These are phyloP conservation scores for Boechera divaricarpa DNA, from an alignment of 345 rosid genomes.

Conservation along the genomic window DNA sequence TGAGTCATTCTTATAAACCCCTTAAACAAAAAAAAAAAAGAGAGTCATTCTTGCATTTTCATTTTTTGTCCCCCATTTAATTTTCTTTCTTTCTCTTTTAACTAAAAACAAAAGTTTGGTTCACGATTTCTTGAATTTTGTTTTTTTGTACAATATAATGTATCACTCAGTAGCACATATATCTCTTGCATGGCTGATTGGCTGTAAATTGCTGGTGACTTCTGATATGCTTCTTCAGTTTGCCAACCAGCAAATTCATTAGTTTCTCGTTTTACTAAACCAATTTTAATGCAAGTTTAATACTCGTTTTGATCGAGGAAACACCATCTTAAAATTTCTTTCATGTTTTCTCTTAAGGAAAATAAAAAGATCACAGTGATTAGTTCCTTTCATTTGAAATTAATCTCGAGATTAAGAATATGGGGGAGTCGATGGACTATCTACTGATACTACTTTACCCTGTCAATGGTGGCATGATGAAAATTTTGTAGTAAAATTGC, in stretches of 20 bases:
- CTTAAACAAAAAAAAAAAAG: neutral
- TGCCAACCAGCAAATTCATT: slow-evolving; percentile 19
- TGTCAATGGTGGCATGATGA: neutral
- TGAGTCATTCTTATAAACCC: slow-evolving; percentile 8
- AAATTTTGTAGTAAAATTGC: neutral
- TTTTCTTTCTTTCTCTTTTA: slow-evolving; percentile 9
- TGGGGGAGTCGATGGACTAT: neutral
- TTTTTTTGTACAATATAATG: slow-evolving; percentile 15
- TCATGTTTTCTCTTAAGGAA: neutral
- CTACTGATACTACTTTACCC: neutral
- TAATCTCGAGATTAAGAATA: neutral
- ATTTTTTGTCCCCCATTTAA: neutral
- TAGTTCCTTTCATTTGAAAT: neutral
- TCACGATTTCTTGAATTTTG: slow-evolving; percentile 32
- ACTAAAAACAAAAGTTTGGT: slow-evolving; percentile 25
- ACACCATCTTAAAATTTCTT: neutral
- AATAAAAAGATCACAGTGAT: neutral
- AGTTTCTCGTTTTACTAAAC: slow-evolving; percentile 8
- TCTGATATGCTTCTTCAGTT: neutral
- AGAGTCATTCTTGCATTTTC: slow-evolving; percentile 22
- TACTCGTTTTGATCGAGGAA: slow-evolving; percentile 21
- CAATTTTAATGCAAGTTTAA: neutral
- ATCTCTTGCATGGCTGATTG: slow-evolving; percentile 27
- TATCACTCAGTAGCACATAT: neutral
- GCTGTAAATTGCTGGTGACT: slow-evolving; percentile 27